phyloP scores from a whole-genome alignment of 345 rosid species.

The Pistacia atlantica region DNA sequence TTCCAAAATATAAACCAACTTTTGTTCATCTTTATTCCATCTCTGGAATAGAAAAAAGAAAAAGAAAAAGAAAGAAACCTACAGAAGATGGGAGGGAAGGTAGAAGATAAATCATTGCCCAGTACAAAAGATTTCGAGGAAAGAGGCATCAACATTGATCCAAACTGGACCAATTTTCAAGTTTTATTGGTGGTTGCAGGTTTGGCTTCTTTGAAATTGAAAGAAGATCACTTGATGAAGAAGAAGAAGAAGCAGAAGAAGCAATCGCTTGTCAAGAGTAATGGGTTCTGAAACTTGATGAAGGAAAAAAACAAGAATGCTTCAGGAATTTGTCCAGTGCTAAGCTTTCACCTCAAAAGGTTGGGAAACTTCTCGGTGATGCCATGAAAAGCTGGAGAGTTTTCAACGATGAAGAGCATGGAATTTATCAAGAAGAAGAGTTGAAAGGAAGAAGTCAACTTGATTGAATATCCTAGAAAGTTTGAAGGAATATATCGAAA shows the following conservation, averaged over 20 bases:
- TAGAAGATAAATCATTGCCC: not conserved
- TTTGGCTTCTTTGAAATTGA: conserved; percentile 4
- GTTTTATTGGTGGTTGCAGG: not conserved
- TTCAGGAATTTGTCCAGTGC: not conserved
- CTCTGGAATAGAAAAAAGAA: too few species aligned
- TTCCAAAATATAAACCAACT: too few species aligned
- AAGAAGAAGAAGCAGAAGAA: too few species aligned
- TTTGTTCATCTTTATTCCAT: too few species aligned
- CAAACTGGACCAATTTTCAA: not conserved
- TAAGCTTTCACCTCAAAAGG: too few species aligned
- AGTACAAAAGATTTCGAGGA: not conserved
- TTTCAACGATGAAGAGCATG: not conserved
- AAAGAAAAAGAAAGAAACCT: too few species aligned
- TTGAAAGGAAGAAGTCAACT: too few species aligned
- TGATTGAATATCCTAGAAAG: not conserved
- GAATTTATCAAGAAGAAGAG: not conserved
- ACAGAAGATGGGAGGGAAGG: too few species aligned
- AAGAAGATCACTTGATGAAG: not conserved
- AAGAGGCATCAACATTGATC: not conserved
- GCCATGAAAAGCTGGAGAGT: not conserved
- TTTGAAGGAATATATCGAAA: not conserved
- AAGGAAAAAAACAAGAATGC: not conserved
- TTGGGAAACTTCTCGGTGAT: not conserved
- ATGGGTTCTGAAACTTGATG: not conserved
- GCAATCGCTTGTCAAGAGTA: not conserved